phyloP scores from a whole-genome alignment of 192 early-diverging fungal species.

The Spinellus fusiger region DNA sequence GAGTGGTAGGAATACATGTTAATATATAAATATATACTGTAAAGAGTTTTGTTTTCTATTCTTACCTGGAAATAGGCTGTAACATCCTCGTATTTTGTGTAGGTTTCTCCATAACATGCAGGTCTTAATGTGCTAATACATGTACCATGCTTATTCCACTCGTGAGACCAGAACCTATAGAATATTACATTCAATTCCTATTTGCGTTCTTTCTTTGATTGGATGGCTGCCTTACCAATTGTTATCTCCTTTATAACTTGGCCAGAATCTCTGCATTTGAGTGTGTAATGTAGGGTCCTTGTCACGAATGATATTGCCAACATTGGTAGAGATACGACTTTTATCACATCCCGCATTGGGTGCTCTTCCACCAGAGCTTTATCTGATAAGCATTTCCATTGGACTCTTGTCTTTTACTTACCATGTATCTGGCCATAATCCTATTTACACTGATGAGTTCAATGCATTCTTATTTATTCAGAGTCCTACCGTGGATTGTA shows the following conservation, averaged over 20 bases:
- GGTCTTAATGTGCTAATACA: slow-evolving; percentile 40
- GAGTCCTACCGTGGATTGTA: slow-evolving; percentile 33
- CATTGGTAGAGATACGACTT: slow-evolving; percentile 49
- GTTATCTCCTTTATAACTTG: slow-evolving; percentile 67
- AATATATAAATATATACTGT: slow-evolving; percentile 28
- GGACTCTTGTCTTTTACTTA: slow-evolving; percentile 5
- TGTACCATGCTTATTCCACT: slow-evolving; percentile 46
- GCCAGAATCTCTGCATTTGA: slow-evolving; percentile 33
- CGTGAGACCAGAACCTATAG: slow-evolving; percentile 41
- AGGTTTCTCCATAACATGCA: slow-evolving; percentile 30
- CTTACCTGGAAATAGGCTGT: slow-evolving; percentile 30
- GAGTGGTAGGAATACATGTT: slow-evolving; percentile 28
- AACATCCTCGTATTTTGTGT: slow-evolving; percentile 36
- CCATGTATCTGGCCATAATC: slow-evolving; percentile 38
- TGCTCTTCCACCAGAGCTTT: slow-evolving; percentile 34
- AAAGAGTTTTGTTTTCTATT: no score
- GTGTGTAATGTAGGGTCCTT: slow-evolving; percentile 22
- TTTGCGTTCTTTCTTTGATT: not conserved
- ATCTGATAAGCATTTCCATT: not conserved
- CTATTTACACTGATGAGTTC: not conserved
- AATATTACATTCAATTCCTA: not conserved
- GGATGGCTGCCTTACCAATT: slow-evolving; percentile 33
- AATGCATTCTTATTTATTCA: not conserved
- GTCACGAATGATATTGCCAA: slow-evolving; percentile 41
- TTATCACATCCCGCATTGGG: slow-evolving; percentile 56